These are phyloP conservation scores for Metarhizium anisopliae DNA, from an alignment of 2,329 filamentous ascomycete genomes.

Conservation along the genomic window DNA sequence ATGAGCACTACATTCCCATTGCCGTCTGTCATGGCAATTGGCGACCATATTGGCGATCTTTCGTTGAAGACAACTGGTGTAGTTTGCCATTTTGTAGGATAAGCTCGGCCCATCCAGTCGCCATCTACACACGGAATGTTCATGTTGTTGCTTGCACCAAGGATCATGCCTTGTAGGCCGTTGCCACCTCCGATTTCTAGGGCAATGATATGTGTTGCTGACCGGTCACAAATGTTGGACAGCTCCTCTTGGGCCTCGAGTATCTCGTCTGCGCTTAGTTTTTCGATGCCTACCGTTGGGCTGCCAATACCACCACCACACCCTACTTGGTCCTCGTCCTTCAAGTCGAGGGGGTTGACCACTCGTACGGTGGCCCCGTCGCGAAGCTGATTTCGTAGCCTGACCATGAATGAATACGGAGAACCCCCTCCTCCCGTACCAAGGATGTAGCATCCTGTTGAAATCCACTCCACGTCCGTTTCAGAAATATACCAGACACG, in stretches of 20 bases:
- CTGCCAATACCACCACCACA: constrained; percentile 50
- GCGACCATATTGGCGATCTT: constrained; percentile 20
- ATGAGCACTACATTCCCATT: constrained; percentile 39
- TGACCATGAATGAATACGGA: too few species aligned
- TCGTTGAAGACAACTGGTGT: constrained; percentile 44
- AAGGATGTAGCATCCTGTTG: too few species aligned
- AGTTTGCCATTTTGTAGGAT: constrained; percentile 46
- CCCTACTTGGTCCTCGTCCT: constrained; percentile 41
- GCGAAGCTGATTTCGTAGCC: too few species aligned
- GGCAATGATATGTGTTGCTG: neutral
- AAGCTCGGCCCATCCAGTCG: constrained; percentile 49
- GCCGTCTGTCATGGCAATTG: too few species aligned
- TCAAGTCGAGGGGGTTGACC: constrained; percentile 39
- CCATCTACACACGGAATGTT: constrained; percentile 42
- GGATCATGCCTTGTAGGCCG: neutral
- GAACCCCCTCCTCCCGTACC: too few species aligned
- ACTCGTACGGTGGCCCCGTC: constrained; percentile 29
- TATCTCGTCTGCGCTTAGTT: constrained; percentile 48
- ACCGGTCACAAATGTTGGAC: neutral
- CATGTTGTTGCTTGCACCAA: constrained; percentile 39
- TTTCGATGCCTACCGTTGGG: constrained; percentile 52
- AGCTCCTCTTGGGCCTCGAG: neutral
- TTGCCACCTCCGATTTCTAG: neutral
- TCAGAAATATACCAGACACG: too few species aligned
- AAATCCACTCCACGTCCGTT: too few species aligned